Conservation (phyloP, 2,329 filamentous ascomycete species). For the Pezicula carpinea region DNA sequence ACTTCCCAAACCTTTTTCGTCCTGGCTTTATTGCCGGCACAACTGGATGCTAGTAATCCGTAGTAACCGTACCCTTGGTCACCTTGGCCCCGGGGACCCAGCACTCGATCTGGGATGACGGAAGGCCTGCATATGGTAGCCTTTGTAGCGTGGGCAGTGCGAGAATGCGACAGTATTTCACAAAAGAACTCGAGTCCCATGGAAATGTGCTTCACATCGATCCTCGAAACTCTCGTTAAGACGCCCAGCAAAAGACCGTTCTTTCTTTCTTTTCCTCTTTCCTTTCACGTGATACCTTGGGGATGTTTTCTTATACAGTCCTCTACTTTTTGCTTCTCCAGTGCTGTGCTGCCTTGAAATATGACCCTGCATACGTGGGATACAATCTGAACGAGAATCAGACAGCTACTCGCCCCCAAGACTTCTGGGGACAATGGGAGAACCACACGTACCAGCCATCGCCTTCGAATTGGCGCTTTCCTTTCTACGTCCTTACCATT, state of each 20-base stretch:
- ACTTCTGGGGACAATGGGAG: constrained; percentile 53
- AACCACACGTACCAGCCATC: constrained; percentile 48
- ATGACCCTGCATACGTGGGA: constrained; percentile 26
- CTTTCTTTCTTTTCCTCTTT: background rate
- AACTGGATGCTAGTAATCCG: too few relatives aligned
- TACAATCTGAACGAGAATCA: constrained; percentile 54
- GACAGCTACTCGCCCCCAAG: constrained; percentile 29
- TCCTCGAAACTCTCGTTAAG: background rate
- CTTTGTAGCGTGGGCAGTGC: too few relatives aligned
- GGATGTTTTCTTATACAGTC: background rate
- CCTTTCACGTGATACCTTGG: background rate
- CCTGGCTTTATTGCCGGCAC: too few relatives aligned
- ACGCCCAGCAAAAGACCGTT: background rate
- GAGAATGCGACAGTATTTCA: too few relatives aligned
- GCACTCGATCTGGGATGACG: too few relatives aligned
- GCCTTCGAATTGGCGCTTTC: constrained; percentile 58
- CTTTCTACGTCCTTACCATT: constrained; percentile 59
- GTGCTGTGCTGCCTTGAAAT: constrained; percentile 6
- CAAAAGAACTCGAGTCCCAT: too few relatives aligned
- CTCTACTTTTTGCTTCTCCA: background rate
- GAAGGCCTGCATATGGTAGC: too few relatives aligned
- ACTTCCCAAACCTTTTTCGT: too few relatives aligned
- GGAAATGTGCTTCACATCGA: too few relatives aligned
- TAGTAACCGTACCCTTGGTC: too few relatives aligned
- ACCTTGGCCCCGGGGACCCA: too few relatives aligned